Percentiles rank a stretch among this genome's conserved stretches.
These are phyloP conservation scores for Leptosphaerulina australis DNA, from an alignment of 2,329 filamentous ascomycete species.

Conservation along the genomic window DNA sequence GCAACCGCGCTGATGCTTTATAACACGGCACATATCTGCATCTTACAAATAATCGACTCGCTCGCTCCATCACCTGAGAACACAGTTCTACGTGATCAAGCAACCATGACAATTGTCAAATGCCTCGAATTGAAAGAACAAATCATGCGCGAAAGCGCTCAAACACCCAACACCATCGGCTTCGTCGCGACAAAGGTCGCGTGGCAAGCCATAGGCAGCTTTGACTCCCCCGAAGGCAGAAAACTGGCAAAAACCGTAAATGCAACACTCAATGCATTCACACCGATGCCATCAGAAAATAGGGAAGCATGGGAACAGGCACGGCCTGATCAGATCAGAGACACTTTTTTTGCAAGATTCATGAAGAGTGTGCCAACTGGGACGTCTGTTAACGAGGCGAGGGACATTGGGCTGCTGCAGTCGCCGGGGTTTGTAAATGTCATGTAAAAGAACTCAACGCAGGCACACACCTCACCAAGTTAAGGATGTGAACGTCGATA, in stretches of 20 bases:
- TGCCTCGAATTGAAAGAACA: slow-evolving; percentile 32
- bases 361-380: neutral
- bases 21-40: slow-evolving; percentile 29
- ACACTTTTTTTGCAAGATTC: slow-evolving; percentile 8
- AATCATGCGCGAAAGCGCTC: slow-evolving; percentile 22
- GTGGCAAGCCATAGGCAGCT: slow-evolving; percentile 35
- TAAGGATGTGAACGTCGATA: too few relatives aligned
- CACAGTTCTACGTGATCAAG: slow-evolving; percentile 22
- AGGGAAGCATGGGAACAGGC: slow-evolving; percentile 11
- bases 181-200: slow-evolving; percentile 36
- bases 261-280: neutral
- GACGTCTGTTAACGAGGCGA: neutral
- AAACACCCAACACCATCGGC: slow-evolving; percentile 33
- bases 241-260: slow-evolving; percentile 20
- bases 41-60: slow-evolving; percentile 29
- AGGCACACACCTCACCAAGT: neutral
- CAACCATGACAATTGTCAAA: slow-evolving; percentile 26
- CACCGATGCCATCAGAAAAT: slow-evolving; percentile 2
- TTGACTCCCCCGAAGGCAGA: slow-evolving; percentile 30
- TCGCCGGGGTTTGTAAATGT: neutral
- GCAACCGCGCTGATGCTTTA: slow-evolving; percentile 37
- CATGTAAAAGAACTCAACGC: neutral
- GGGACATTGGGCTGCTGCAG: neutral
- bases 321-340: slow-evolving; percentile 5
- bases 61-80: slow-evolving; percentile 24